Evolutionary conservation across 495 filamentous ascomycete genomes (phyloP), one percentile per base, ranked within the genome.

Genomic region (Chlorociboria aeruginascens): DNA sequence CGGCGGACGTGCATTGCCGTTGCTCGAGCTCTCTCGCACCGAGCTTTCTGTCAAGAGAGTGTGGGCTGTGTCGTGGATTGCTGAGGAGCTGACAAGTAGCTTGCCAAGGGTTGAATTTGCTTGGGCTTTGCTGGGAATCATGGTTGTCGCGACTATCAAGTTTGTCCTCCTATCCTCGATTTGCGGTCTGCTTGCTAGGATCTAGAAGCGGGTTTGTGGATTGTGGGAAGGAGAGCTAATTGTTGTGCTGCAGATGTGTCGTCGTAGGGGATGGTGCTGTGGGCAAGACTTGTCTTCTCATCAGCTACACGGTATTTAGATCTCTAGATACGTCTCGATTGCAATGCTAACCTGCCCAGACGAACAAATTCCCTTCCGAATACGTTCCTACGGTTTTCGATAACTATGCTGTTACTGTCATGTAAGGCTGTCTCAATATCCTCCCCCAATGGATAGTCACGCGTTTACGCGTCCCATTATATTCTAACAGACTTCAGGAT

Each of bases 311-410:
- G 36, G 20, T 25, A 25, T 4, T 25, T 25, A 4, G 4, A 25
- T 25, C 20, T 4, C 20, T 2, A 25, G 4, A 25, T 25, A 2
- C 20, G 20, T 25, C 20, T 25, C 4, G 1, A 25, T 25, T 25
- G 20, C 20, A 25, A 1, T 25, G 20, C 20, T 25, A 25, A 25
- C 1, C 20, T 25, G 20, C 20, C 20, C 20, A 25, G 20, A 98
- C 92, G 53, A 98, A 98, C 75, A 98, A 98, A 58, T 98, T 98
- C 69, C 92, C 92, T 8, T 95, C 89, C 52, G 92, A 98, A 88
- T 98, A 98, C 63, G 92, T 98, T 16, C 92, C 92, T 17, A 98
- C 92, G 16, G 92, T 98, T 31, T 98, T 98, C 66, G 92, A 98
- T 65, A 98, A 98, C 69, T 98, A 98, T 81, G 92, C 92, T 13